phyloP scores from a whole-genome alignment of 768 basidiomycete species.

The Mycena metata region DNA sequence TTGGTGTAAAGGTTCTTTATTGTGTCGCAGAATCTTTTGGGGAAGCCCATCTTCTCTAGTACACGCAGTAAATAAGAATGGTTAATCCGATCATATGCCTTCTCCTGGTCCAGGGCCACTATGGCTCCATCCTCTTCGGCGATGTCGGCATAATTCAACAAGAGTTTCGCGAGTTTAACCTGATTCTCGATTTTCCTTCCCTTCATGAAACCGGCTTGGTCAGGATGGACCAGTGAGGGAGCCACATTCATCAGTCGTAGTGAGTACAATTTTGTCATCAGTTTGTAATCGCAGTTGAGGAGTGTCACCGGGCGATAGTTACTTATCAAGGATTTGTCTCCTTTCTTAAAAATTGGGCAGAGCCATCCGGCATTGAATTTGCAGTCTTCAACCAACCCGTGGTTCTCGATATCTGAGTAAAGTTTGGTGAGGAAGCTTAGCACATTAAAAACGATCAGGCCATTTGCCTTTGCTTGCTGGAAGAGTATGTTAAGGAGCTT shows the following conservation, averaged over 20 bases:
- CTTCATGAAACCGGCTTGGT: too few species aligned
- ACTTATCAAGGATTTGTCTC: too few species aligned
- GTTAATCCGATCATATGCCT: too few species aligned
- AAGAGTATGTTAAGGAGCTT: not conserved
- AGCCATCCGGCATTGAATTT: constrained; percentile 8
- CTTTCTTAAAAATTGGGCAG: constrained; percentile 3
- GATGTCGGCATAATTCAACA: constrained; percentile 34
- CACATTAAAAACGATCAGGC: not conserved
- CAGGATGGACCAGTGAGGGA: too few species aligned
- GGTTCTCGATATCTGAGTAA: not conserved
- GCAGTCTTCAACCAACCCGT: not conserved
- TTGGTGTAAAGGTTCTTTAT: constrained; percentile 38
- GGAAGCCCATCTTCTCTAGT: too few species aligned
- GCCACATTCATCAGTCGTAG: too few species aligned
- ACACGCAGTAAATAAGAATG: too few species aligned
- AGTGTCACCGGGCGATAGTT: too few species aligned
- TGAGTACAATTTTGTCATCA: too few species aligned
- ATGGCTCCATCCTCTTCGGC: constrained; percentile 32
- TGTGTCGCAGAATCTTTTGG: constrained; percentile 23
- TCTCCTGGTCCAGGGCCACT: not conserved
- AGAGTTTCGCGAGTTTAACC: constrained; percentile 46
- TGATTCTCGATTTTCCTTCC: constrained; percentile 9
- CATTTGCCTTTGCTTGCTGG: not conserved
- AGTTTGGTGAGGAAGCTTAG: not conserved
- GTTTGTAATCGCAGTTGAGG: too few species aligned